A percentile compares a stretch with the other conserved stretches of the same genome.
These are phyloP conservation scores for Trichoderma hamatum DNA, from an alignment of 2,329 filamentous ascomycete genomes.

Conservation along the genomic window DNA sequence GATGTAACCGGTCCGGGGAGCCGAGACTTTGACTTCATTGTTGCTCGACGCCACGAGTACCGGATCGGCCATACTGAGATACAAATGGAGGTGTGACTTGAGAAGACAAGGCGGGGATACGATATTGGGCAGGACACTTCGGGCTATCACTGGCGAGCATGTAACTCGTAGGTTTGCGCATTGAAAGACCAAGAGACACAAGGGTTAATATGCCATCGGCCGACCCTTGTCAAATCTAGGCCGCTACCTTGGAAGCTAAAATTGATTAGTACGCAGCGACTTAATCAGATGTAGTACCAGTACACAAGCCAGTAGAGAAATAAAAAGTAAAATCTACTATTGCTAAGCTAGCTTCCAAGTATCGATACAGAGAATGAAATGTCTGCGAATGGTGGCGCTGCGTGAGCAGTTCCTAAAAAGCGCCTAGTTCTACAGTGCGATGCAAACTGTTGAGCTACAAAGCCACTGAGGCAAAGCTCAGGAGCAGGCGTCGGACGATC, in stretches of 20 bases:
- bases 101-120: neutral
- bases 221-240: conserved; percentile 9
- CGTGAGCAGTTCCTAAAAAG: neutral
- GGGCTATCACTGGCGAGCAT: neutral
- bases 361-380: neutral
- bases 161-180: neutral
- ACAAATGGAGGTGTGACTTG: neutral
- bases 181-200: neutral
- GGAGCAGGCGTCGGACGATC: neutral
- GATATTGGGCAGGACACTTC: neutral
- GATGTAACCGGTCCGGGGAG: neutral
- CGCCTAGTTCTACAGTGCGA: neutral
- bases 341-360: neutral
- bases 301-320: neutral
- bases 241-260: neutral
- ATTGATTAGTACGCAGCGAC: neutral
- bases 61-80: neutral
- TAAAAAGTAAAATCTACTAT: neutral
- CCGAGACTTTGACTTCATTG: neutral
- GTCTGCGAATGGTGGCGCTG: neutral
- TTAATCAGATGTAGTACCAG: neutral
- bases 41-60: neutral
- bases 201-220: neutral
- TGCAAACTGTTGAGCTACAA: neutral
- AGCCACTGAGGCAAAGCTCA: neutral